Base-by-base conservation (phyloP, 2,329 filamentous ascomycete species). In the Ceratocystis lukuohia region DNA sequence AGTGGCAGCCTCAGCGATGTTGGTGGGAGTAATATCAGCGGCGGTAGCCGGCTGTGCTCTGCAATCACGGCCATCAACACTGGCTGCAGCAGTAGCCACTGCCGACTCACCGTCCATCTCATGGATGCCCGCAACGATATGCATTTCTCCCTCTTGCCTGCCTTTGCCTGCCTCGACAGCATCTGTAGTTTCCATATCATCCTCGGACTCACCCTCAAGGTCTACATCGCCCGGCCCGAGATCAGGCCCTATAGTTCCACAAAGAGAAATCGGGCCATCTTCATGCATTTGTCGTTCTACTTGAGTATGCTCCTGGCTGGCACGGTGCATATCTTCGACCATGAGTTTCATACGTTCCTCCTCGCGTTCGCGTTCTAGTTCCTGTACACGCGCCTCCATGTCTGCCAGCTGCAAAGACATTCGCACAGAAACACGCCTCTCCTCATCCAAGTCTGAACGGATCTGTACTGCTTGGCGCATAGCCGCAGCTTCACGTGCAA, bases 241-340 rank as follows among this genome's bases (percentile, higher is more conserved):
- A 10, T 57, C 53, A 41, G 53, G 15, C 33, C n/a, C 22, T 59
- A 15, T 37, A 59, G 48, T 25, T n/a, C n/a, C 20, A 44, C 50
- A 15, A 53, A 33, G 22, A 22, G 30, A 20, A 7, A 59, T 30
- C 33, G 41, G 20, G 28, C 59, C 44, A 44, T 66, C 65, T 37
- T 57, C 59, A 17, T 46, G 41, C 20, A 66, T 66, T 28, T 33
- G 33, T 17, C 25, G 20, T 45, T 67, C 61, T 10, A 46, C 25
- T 28, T 44, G 30, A 5, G 33, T 41, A 6, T 50, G 30, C 46
- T 57, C 59, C 61, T 66, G 57, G 22, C 30, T 66, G 4, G 56
- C 65, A 6, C 65, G 45, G 25, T 61, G 44, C 65, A 66, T 66
- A 22, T 66, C 65, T 6, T 62, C 44, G 6, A 66, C 57, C 44